phyloP scores from a whole-genome alignment of 306 rosid species.

The Sophora flavescens region DNA sequence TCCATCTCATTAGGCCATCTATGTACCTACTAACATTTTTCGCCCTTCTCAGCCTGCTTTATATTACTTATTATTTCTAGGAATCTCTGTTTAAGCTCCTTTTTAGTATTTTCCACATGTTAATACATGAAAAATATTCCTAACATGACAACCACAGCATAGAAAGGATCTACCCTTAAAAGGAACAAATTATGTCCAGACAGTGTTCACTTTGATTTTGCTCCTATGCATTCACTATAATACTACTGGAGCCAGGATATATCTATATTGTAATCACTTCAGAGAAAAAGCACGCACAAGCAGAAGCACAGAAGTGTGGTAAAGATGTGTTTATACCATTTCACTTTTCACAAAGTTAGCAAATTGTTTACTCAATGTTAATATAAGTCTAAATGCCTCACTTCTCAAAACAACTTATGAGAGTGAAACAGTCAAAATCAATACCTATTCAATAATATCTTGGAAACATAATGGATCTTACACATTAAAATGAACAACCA shows the following conservation, averaged over 20 bases:
- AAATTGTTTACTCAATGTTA: too few relatives aligned
- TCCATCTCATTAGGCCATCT: neutral
- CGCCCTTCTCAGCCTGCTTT: neutral
- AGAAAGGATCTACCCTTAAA: slow-evolving; percentile 2
- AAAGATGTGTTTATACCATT: neutral
- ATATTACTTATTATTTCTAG: neutral
- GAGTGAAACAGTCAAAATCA: too few relatives aligned
- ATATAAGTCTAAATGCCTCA: too few relatives aligned
- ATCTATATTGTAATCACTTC: too few relatives aligned
- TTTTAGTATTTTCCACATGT: neutral
- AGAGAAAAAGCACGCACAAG: too few relatives aligned
- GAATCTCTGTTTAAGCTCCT: neutral
- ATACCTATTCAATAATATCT: too few relatives aligned
- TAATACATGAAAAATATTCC: neutral
- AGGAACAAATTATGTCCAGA: slow-evolving; percentile 13
- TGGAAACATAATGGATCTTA: too few relatives aligned
- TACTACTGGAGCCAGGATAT: too few relatives aligned
- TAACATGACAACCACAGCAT: neutral
- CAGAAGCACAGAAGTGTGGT: too few relatives aligned
- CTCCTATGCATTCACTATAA: too few relatives aligned
- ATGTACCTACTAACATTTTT: slow-evolving; percentile 1
- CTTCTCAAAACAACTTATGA: too few relatives aligned
- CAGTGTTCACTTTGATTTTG: neutral
- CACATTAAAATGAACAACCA: too few relatives aligned
- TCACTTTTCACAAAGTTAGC: neutral